Evolutionary conservation across 768 basidiomycete species (phyloP), one percentile per base, ranked within the genome.

Genomic region (Agaricus subrufescens): DNA sequence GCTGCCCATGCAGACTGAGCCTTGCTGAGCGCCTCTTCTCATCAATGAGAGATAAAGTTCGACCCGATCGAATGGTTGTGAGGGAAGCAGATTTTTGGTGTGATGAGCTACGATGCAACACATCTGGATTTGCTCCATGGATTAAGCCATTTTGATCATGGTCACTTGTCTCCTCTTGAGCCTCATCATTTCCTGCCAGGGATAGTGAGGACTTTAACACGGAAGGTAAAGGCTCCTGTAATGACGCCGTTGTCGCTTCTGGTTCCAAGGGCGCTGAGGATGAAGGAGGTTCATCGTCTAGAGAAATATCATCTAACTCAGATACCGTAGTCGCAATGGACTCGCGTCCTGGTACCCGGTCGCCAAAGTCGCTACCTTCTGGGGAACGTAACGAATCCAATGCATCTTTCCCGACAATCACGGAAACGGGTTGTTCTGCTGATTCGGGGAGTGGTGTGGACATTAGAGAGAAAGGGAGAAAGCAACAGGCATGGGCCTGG

Each of bases 71-170:
- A 47, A 84, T 79, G 3, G 85, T 84, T 38, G 75, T 82, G 50
- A 62, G 80, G 10, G 88, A 90, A 9, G 73, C 78, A 1, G 87
- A 82, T 66, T 80, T 86, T 68, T 83, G 84, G 69, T 88, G 87
- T 5, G 71, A 68, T 61, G 55, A 72, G 43, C 42, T 9, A 9
- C 46, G 29, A 27, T 52, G 57, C 11, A 57, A 12, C 10, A 37
- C 30, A 25, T 61, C 56, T 26, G 54, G 38, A 29, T 60, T n/a
- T 26, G 58, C 5, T 23, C 3, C 39, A 27, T 45, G 31, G 12
- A 40, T 27, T 29, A 60, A 59, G 8, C 54, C 60, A 39, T 54
- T 52, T 48, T 55, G 62, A 30, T 42, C 56, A 9, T 54, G 57
- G 34, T 27, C 39, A 27, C 34, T 31, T 19, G 38, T 34, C 7